Evolutionary conservation across 1,139 yeast species (phyloP).

Genomic region (Scheffersomyces parashehatae): DNA sequence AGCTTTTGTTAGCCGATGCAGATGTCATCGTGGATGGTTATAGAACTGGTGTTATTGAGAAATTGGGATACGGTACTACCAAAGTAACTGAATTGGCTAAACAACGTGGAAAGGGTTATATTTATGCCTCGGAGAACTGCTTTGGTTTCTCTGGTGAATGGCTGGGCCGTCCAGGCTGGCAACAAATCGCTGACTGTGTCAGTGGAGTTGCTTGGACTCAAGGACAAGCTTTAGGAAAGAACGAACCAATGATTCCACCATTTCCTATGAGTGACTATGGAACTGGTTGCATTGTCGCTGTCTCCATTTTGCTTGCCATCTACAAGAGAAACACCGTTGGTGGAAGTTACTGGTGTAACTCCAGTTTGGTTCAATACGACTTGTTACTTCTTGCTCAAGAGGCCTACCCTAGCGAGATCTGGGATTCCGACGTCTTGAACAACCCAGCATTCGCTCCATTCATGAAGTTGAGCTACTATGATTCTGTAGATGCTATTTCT

Average conservation of each 20-base stretch:
- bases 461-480: conserved; percentile 22
- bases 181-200: conserved; percentile 35
- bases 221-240: conserved; percentile 25
- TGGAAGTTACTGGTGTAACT: conserved; percentile 31
- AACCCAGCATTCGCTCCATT: conserved; percentile 17
- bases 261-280: conserved; percentile 38
- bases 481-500: conserved; percentile 30
- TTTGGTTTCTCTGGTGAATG: conserved; percentile 33
- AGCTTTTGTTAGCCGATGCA: conserved; percentile 25
- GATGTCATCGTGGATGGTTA: conserved; percentile 33
- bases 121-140: conserved; percentile 33
- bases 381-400: conserved; percentile 29
- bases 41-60: conserved; percentile 27
- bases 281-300: conserved; percentile 33
- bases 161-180: conserved; percentile 35
- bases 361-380: conserved; percentile 33
- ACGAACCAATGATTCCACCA: conserved; percentile 35
- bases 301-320: conserved; percentile 27
- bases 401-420: conserved; percentile 19
- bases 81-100: conserved; percentile 21
- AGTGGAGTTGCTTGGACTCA: conserved; percentile 35
- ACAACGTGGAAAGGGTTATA: conserved; percentile 28
- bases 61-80: conserved; percentile 28
- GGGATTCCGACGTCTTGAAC: conserved; percentile 17
- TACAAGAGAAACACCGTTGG: conserved; percentile 25